Evolutionary conservation across 2,329 filamentous ascomycete species (phyloP).

Genomic region (Camptophora hylomeconis): DNA sequence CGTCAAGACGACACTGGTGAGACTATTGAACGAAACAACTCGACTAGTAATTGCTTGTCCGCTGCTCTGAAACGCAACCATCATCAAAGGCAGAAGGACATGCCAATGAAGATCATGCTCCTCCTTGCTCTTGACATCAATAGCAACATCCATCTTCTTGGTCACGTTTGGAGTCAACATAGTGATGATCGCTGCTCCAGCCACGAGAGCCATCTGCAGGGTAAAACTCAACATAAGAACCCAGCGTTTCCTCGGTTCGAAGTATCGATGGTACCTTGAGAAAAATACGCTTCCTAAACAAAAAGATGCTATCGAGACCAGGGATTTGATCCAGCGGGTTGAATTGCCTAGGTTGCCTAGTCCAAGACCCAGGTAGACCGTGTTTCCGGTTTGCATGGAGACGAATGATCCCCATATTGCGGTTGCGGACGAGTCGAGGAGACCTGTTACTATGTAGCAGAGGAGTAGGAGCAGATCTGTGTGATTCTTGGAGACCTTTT

Average conservation of each 20-base stretch:
- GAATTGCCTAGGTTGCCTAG: conserved; percentile 43
- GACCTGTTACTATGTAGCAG: conserved; percentile 65
- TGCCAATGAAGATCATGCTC: conserved; percentile 41
- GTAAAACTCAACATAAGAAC: conserved; percentile 49
- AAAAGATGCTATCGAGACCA: conserved; percentile 57
- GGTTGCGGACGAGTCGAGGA: conserved; percentile 64
- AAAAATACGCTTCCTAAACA: conserved; percentile 62
- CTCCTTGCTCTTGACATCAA: conserved; percentile 29
- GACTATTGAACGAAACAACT: conserved; percentile 53
- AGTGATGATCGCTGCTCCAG: conserved; percentile 30
- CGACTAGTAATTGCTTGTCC: conserved; percentile 66
- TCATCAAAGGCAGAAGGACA: conserved; percentile 52
- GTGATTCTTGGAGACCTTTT: conserved; percentile 44
- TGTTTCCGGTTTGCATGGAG: conserved; percentile 79
- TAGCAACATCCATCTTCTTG: too few species aligned
- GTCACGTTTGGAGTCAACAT: conserved; percentile 17
- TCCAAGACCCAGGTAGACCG: conserved; percentile 65
- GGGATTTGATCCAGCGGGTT: conserved; percentile 57
- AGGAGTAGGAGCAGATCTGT: conserved; percentile 56
- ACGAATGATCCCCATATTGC: conserved; percentile 71
- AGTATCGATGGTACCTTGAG: conserved; percentile 51
- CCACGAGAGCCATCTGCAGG: conserved; percentile 34
- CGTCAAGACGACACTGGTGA: conserved; percentile 69
- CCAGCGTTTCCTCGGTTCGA: conserved; percentile 50
- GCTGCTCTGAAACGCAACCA: conserved; percentile 64